Evolutionary conservation across 306 rosid species (phyloP), one percentile per base, ranked within the genome.

Genomic region (Prunus salicina): DNA sequence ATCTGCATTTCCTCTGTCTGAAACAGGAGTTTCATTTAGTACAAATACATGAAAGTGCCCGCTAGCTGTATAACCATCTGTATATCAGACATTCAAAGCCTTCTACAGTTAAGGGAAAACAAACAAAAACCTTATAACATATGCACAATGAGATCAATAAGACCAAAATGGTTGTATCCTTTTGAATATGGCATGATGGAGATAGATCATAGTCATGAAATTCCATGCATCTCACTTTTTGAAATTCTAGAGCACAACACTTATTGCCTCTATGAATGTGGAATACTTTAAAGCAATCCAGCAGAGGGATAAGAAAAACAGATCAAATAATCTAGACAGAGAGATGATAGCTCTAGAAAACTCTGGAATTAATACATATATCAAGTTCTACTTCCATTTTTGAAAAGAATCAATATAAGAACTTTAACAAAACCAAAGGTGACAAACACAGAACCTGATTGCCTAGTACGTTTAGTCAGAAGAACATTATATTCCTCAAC

Each of bases 1-100:
- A 83, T 79, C 82, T 78, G 83, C 46, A 64, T 12, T 72, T 64
- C 78, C 72, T 86, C 85, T 56, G 85, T 76, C 96, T 93, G 78
- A 63, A 84, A 41, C 71, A 71, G 76, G 65, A 73, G 5, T 56
- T 53, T 45, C 45, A 63, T 24, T 20, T 7, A 25, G 75, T 32
- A 61, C 46, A 38, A 58, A 60, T 47, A 45, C 47, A 27, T 38
- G 38, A 70, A 18, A 76, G 28, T 3, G 10, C 28, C 32, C 67
- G 11, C 66, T 50, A 18, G 34, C 41, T 28, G 51, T 25, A 71
- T 60, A 24, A 60, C 64, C 62, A 32, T 16, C 49, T 13, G 69
- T 28, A 38, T 45, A 68, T 20, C 28, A 56, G 25, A 56, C 78
- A 68, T 14, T 50, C 63, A 19, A 51, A 20, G 2, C 9, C 22